Evolutionary conservation across 345 rosid species (phyloP), one percentile per base, ranked within the genome.

Genomic region (Eucalyptus victrix): DNA sequence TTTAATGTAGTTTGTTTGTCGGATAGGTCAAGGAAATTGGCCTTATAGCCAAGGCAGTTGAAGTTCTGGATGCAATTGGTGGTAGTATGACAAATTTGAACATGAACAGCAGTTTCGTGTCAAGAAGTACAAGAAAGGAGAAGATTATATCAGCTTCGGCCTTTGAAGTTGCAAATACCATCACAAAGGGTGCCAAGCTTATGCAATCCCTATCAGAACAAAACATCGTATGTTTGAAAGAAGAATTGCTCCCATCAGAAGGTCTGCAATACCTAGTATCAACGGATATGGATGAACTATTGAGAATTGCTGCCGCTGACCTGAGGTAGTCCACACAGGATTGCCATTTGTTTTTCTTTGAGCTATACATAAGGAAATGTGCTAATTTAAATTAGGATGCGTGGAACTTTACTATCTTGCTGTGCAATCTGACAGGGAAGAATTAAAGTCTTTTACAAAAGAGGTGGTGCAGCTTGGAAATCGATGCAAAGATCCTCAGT

Each of bases 391-490:
- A 32, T 32, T 17, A 32, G 80, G 80, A 69, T 17, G 42, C 42
- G 5, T 32, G 80, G 11, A 69, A 69, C 23, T 17, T 69, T 32
- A 17, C 80, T 34, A 32, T 69, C 42, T 32, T 32, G 42, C 80
- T 69, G 42, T 26, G 32, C 67, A 60, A 60, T 69, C 65, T 90
- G 87, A 85, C 95, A 98, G 99, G 92, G 98, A 97, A 90, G 99
- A 97, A 89, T 91, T 97, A 87, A 95, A 92, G 92, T 91, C 96
- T 56, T 97, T 97, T 88, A 93, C 98, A 18, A 94, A 98, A 91
- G 99, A 97, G 91, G 99, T 97, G 92, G 98, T 97, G 49, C 98
- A 97, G 60, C 96, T 97, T 90, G 99, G 99, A 86, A 97, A 97
- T 91, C 99, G 94, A 89, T 97, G 99, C 91, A 97, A 97, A 93